These are phyloP conservation scores for Gaillardinia entomophila DNA, from an alignment of 805 yeast species.

Conservation along the genomic window DNA sequence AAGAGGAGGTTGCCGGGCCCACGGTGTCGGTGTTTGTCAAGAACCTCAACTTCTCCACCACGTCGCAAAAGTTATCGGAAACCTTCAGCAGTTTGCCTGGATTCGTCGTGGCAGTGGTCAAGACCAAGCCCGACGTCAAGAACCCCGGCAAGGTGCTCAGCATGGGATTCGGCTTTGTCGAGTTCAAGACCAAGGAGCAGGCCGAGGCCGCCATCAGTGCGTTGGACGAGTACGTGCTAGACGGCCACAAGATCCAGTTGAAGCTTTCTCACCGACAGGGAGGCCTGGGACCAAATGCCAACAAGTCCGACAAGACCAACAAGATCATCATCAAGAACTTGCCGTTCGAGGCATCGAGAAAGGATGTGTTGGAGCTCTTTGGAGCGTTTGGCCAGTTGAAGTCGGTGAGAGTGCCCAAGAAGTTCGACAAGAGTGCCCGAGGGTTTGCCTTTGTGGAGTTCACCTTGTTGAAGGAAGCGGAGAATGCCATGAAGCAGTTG, in stretches of 20 bases:
- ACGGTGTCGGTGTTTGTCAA: constrained; percentile 87
- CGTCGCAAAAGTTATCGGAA: constrained; percentile 47
- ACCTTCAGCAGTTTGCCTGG: constrained; percentile 72
- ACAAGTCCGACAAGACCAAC: constrained; percentile 42
- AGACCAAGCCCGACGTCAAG: constrained; percentile 84
- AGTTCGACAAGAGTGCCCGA: constrained; percentile 89
- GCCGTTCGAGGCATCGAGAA: constrained; percentile 93
- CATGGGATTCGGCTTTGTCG: constrained; percentile 98
- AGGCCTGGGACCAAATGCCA: constrained; percentile 16
- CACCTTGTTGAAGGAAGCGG: constrained; percentile 80
- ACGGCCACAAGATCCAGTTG: constrained; percentile 86
- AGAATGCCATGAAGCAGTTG: constrained; percentile 85
- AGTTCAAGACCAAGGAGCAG: constrained; percentile 70
- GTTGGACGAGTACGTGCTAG: constrained; percentile 71
- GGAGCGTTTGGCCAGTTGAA: constrained; percentile 93
- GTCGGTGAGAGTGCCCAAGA: constrained; percentile 93
- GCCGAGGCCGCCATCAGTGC: constrained; percentile 72
- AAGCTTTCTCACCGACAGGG: constrained; percentile 81
- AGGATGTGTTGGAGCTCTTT: constrained; percentile 87
- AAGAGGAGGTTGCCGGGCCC: constrained; percentile 52
- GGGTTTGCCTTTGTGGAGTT: constrained; percentile 98
- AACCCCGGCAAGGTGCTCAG: constrained; percentile 61
- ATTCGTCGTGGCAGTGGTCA: constrained; percentile 74
- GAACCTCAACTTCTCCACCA: constrained; percentile 83
- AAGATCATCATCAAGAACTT: constrained; percentile 93